Conservation (phyloP, 169 alveolate genomes). For the Cyclospora cayetanensis region DNA sequence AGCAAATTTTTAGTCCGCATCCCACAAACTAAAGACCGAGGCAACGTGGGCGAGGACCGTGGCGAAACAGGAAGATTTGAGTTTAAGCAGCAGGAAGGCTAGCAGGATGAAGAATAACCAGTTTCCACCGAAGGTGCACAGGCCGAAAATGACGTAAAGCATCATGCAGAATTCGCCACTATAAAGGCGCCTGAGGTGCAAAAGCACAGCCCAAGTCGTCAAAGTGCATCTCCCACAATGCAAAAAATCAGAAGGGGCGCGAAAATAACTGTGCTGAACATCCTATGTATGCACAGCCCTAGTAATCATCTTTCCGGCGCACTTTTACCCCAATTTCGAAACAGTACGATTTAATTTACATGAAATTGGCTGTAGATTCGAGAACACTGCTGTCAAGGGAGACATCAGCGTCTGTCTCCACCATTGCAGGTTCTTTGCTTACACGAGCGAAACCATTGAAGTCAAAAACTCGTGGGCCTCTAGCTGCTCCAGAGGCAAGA, state of each 20-base stretch:
- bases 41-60: constrained; percentile 5
- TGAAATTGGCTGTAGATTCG: no score
- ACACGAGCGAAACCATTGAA: constrained; percentile 30
- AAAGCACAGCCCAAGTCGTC: background rate
- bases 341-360: no score
- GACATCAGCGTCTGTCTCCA: no score
- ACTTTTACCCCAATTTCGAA: no score
- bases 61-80: constrained; percentile 22
- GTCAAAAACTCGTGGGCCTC: constrained; percentile 47
- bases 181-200: constrained; percentile 39
- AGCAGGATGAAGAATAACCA: background rate
- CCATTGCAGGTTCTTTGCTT: no score
- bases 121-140: constrained; percentile 22
- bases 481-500: constrained; percentile 29
- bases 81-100: background rate
- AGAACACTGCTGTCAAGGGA: no score
- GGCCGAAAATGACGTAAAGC: constrained; percentile 3
- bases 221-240: background rate
- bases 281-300: no score
- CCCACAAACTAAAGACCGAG: constrained; percentile 28
- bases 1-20: background rate
- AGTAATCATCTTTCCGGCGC: no score
- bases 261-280: background rate
- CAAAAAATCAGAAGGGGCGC: background rate
- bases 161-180: constrained; percentile 52